phyloP scores from a whole-genome alignment of 352 stramenopile species.

The Phytophthora syringae region DNA sequence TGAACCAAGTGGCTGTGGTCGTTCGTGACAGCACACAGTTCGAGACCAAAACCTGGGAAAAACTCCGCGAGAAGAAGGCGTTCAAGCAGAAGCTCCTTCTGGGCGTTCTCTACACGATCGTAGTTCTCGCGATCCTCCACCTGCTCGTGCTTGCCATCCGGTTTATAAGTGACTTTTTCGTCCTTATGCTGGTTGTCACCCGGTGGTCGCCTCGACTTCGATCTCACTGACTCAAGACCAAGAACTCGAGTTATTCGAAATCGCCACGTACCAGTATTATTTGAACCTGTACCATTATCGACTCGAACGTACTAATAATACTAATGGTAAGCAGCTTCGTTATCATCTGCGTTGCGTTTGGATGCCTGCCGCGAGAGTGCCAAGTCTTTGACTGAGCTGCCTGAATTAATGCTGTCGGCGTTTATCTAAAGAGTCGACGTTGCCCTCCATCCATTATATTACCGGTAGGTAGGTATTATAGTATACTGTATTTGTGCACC shows the following conservation, averaged over 20 bases:
- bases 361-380: too few relatives aligned
- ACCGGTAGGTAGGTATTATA: too few relatives aligned
- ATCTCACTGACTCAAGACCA: background rate
- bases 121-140: conserved; percentile 16
- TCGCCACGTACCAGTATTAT: too few relatives aligned
- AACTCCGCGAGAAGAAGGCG: conserved; percentile 6
- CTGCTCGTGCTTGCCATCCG: conserved; percentile 16
- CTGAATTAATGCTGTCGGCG: too few relatives aligned
- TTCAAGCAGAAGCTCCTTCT: conserved; percentile 18
- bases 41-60: background rate
- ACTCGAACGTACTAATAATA: too few relatives aligned
- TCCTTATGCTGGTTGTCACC: conserved; percentile 14
- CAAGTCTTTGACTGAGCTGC: too few relatives aligned
- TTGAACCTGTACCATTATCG: background rate
- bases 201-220: conserved; percentile 10
- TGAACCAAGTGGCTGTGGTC: conserved; percentile 1
- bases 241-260: background rate
- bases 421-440: too few relatives aligned
- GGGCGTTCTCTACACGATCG: conserved; percentile 4
- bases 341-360: too few relatives aligned
- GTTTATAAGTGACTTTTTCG: conserved; percentile 17
- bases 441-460: too few relatives aligned
- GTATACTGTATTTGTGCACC: too few relatives aligned
- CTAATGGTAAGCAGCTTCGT: too few relatives aligned
- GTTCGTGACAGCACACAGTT: background rate